Conservation (phyloP, 2,329 filamentous ascomycete genomes). For the Pleomassaria siparia region DNA sequence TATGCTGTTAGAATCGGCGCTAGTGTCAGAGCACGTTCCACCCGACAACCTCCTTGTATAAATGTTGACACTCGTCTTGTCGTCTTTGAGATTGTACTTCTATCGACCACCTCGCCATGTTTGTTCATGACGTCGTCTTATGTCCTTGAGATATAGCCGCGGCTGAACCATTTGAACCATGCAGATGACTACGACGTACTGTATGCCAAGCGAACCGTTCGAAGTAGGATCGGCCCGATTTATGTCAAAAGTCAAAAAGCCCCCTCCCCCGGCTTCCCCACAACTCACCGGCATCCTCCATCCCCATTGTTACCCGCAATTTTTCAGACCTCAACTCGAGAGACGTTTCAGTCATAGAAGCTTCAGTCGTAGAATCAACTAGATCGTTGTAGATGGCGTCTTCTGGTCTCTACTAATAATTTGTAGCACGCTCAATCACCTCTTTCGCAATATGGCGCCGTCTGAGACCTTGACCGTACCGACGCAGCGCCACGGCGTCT, state of each 20-base stretch:
- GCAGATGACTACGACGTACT: too few species aligned
- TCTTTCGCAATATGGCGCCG: constrained; percentile 18
- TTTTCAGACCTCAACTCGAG: not conserved
- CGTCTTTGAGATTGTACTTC: too few species aligned
- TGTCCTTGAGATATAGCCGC: too few species aligned
- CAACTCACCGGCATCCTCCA: not conserved
- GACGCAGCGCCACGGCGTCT: constrained; percentile 19
- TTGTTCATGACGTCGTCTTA: too few species aligned
- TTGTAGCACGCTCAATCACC: not conserved
- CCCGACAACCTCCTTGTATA: too few species aligned
- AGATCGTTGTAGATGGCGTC: not conserved
- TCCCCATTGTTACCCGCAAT: not conserved
- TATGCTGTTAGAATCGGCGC: not conserved
- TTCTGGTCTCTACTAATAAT: not conserved
- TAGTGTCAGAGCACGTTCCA: not conserved
- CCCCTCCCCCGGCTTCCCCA: not conserved
- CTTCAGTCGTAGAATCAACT: too few species aligned
- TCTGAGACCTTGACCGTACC: constrained; percentile 22
- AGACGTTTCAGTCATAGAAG: too few species aligned
- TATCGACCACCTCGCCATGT: too few species aligned
- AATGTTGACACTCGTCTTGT: too few species aligned
- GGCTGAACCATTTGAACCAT: too few species aligned
- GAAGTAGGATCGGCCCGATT: not conserved
- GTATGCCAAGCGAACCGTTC: constrained; percentile 3
- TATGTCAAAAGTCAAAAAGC: not conserved